phyloP scores from a whole-genome alignment of 257 asterid species.

The Buddleja alternifolia region DNA sequence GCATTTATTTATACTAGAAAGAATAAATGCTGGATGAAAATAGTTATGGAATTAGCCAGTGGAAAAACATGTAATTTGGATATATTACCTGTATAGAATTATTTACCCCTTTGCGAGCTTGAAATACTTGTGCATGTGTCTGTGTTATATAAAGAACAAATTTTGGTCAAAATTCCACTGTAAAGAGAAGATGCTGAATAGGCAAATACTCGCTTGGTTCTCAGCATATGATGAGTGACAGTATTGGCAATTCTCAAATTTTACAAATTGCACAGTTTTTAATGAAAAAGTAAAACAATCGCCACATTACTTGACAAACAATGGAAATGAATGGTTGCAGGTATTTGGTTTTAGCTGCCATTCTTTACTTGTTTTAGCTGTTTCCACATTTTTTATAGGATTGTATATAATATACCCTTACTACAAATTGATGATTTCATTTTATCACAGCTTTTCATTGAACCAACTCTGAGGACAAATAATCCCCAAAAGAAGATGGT shows the following conservation, averaged over 20 bases:
- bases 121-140: not conserved
- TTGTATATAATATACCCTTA: slow-evolving; percentile 7
- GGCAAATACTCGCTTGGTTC: not conserved
- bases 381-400: not conserved
- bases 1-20: no score
- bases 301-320: not conserved
- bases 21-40: not conserved
- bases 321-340: not conserved
- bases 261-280: slow-evolving; percentile 1
- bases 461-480: slow-evolving; percentile 78
- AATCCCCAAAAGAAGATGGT: slow-evolving; percentile 66
- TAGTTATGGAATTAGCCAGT: not conserved
- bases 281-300: not conserved
- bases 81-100: not conserved
- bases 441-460: slow-evolving; percentile 71
- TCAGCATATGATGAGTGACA: not conserved
- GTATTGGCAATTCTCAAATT: not conserved
- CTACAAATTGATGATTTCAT: not conserved
- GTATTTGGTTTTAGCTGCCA: not conserved
- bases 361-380: not conserved
- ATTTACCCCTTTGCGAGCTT: not conserved
- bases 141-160: not conserved
- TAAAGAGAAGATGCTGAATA: slow-evolving; percentile 3
- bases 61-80: not conserved
- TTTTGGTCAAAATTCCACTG: not conserved